phyloP scores from a whole-genome alignment of 768 basidiomycete species.

The Hypholoma sublateritium region DNA sequence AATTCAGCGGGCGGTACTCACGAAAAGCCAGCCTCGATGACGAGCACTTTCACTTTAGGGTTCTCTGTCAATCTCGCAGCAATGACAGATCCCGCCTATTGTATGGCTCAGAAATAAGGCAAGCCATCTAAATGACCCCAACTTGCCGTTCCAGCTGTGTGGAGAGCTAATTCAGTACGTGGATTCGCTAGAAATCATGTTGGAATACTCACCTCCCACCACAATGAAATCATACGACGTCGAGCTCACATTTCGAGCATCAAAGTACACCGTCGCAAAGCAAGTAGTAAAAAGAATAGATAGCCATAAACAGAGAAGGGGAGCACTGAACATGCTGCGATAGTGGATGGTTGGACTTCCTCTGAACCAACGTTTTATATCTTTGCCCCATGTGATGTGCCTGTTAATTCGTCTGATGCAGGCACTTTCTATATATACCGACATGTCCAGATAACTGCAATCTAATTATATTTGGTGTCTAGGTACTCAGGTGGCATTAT shows the following conservation, averaged over 20 bases:
- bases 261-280: neutral
- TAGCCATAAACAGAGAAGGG: neutral
- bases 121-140: neutral
- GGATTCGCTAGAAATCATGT: neutral
- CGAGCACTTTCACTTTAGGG: conserved; percentile 42
- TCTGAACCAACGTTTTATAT: too few relatives aligned
- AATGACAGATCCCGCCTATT: conserved; percentile 51
- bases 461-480: too few relatives aligned
- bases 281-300: neutral
- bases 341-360: neutral
- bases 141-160: conserved; percentile 34
- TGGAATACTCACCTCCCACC: conserved; percentile 23
- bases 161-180: neutral
- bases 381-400: too few relatives aligned
- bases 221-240: conserved; percentile 28
- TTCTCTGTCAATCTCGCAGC: conserved; percentile 55
- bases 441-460: too few relatives aligned
- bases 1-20: conserved; percentile 14
- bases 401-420: too few relatives aligned
- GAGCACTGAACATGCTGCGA: neutral
- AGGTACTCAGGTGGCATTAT: too few relatives aligned
- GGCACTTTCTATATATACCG: too few relatives aligned
- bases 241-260: neutral
- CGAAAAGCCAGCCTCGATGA: conserved; percentile 60
- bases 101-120: neutral